Base-by-base conservation (phyloP, 352 stramenopile genomes). In the Thalassiosira mediterranea region DNA sequence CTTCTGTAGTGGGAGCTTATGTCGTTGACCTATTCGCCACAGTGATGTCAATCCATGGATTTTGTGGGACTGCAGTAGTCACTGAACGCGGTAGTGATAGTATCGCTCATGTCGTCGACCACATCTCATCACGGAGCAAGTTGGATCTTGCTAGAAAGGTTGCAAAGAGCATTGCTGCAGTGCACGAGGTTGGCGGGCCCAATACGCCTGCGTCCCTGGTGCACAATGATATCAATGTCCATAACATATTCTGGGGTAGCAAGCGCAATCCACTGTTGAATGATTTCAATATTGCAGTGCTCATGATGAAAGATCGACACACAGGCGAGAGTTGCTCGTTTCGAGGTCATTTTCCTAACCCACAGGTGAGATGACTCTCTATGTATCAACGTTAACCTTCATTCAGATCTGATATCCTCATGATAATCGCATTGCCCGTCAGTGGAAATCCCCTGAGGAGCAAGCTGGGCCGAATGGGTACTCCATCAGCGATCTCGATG, bases 271-370 rank as follows among this genome's bases (percentile, higher is more conserved):
- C 76, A 42, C 32, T 77, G 26, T 56, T 84, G 40, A 84, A 84
- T 57, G 75, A 84, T 71, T 84, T 84, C 51, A 84, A 84, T 51
- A 84, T 84, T 70, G 75, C 70, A 49, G 53, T 80, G 28, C 58
- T 84, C 3, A 72, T 68, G 59, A 84, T 79, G 71, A 78, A 73
- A 47, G 52, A 84, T 68, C 56, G 53, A 28, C 7, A 51, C 15
- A 81, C 59, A 4, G 70, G 74, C 26, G 19, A 59, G 51, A 76
- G 23, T 13, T 84, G 76, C 42, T 26, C 62, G 26, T 81, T 81
- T 19, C 15, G 29, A 38, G 62, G 63, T 2, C 69, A 78, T 54
- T 84, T 74, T 51, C 64, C 71, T 13, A 84, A 84, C 44, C 58
- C 58, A 29, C 69, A 76, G 48, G 66, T 76, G 31, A 76, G 66